Evolutionary conservation across 176 grass and related monocot genomes (phyloP).

Genomic region (Carex myosuroides): DNA sequence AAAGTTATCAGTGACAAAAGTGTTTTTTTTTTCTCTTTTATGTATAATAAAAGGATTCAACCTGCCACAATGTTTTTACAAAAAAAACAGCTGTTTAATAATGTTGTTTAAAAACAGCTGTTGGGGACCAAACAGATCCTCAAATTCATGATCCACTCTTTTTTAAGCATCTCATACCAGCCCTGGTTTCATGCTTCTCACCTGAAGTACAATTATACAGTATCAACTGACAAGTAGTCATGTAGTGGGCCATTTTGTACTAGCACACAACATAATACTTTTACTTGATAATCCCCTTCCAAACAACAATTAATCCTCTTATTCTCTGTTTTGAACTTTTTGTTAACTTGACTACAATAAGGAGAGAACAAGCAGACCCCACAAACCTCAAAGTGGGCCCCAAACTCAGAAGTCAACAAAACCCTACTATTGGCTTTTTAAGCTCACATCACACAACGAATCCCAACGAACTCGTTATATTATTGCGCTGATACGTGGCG

Average conservation of each 20-base stretch:
- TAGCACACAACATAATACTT: neutral
- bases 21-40: neutral
- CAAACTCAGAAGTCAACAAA: neutral
- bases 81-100: neutral
- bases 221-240: neutral
- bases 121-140: constrained; percentile 6
- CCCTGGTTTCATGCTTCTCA: neutral
- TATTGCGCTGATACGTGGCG: neutral
- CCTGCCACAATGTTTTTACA: neutral
- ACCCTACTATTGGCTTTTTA: neutral
- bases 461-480: neutral
- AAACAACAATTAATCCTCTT: neutral
- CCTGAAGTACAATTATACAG: constrained; percentile 4
- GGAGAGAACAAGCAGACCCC: neutral
- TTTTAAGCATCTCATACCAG: neutral
- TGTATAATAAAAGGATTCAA: neutral
- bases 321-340: neutral
- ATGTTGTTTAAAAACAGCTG: neutral
- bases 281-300: neutral
- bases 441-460: no score
- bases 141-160: neutral
- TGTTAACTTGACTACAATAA: neutral
- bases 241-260: neutral
- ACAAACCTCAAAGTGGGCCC: neutral
- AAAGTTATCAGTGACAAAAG: neutral